These are phyloP conservation scores for Ophiostoma quercus DNA, from an alignment of 2,329 filamentous ascomycete species.

Conservation along the genomic window DNA sequence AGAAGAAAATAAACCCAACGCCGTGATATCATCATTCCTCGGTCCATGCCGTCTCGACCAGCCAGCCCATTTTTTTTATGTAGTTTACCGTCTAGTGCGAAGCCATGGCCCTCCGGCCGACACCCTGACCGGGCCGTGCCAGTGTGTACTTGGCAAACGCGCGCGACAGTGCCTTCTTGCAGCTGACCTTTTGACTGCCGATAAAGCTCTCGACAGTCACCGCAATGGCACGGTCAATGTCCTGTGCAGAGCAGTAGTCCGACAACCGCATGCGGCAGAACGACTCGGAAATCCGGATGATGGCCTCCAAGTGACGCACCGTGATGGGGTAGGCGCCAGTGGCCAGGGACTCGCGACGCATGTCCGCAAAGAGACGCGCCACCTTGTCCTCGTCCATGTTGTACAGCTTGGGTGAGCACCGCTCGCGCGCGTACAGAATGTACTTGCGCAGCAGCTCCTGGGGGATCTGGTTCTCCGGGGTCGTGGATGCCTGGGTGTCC, in stretches of 20 bases:
- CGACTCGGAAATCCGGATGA: conserved; percentile 88
- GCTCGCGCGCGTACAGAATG: conserved; percentile 89
- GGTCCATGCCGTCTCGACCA: background rate
- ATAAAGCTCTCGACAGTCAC: conserved; percentile 97
- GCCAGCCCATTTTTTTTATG: background rate
- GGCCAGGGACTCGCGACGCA: conserved; percentile 85
- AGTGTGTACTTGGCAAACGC: conserved; percentile 93
- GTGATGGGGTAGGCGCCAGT: conserved; percentile 98
- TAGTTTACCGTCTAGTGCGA: background rate
- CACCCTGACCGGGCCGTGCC: conserved; percentile 42
- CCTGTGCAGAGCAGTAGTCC: conserved; percentile 82
- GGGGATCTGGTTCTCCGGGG: conserved; percentile 66
- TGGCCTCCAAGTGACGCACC: conserved; percentile 94
- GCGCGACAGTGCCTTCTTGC: conserved; percentile 89
- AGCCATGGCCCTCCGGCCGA: conserved; percentile 28
- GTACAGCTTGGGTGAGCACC: conserved; percentile 85
- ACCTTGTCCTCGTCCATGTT: conserved; percentile 98
- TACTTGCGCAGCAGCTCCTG: conserved; percentile 93
- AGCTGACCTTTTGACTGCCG: conserved; percentile 91
- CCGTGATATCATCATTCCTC: conserved; percentile 14
- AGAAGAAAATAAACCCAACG: conserved; percentile 11
- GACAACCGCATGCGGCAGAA: conserved; percentile 98
- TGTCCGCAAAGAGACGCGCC: conserved; percentile 87
- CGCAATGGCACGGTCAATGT: conserved; percentile 95
- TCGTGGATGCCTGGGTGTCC: conserved; percentile 19